Evolutionary conservation across 2,329 filamentous ascomycete genomes (phyloP), one percentile per base, ranked within the genome.

Genomic region (Colletotrichum chlorophyti): DNA sequence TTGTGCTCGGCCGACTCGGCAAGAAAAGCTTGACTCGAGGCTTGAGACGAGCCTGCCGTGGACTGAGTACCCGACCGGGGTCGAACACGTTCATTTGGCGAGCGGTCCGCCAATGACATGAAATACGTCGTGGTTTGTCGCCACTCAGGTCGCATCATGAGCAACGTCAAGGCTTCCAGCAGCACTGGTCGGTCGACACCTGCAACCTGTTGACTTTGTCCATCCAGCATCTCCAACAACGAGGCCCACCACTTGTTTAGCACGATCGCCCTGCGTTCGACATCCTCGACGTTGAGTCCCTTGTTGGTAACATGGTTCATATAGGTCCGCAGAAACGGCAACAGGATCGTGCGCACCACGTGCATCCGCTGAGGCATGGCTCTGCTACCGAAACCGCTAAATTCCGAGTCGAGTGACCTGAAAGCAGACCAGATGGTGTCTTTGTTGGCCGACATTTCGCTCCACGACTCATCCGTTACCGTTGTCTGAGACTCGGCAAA

Each of bases 101-200:
- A 79, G 42, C 86, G 84, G 37, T 87, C 83, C 11, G 74, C 76
- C 24, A 91, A 72, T 0, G 89, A 84, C 55, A 85, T 83, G 68
- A 90, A 88, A 17, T 82, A 84, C 4, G 86, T 86, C 0, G 89
- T 90, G 23, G 87, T 83, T 50, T 89, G 81, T 61, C 91, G 86
- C 93, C 93, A 97, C 75, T 97, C 93, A 0, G 89, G 87, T 42
- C 93, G 85, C 73, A 90, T 89, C 93, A 97, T 96, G 69, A 97
- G 86, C 50, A 89, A 85, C 45, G 89, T 87, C 19, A 91, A 83
- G 5, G 87, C 90, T 68, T 97, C 93, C 27, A 96, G 82, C 38
- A 96, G 85, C 3, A 87, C 83, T 1, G 92, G 91, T 27, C 92
- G 83, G 68, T 97, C 93, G n/a, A 91, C 88, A 10, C 91, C 91